phyloP scores from a whole-genome alignment of 2,329 filamentous ascomycete species.

The Ilyonectria mors-panacis region DNA sequence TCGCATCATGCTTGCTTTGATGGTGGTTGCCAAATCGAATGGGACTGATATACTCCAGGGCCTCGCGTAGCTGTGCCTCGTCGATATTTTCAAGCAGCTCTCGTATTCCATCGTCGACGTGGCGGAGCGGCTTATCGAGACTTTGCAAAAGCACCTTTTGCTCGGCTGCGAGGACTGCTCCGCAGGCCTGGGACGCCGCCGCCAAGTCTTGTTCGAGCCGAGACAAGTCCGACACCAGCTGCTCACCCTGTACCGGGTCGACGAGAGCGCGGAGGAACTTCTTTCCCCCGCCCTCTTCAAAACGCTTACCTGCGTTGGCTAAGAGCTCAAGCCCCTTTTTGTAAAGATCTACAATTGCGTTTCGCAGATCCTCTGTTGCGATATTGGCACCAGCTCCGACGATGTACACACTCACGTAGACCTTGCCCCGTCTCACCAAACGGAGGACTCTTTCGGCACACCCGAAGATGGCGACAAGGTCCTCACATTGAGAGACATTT shows the following conservation, averaged over 20 bases:
- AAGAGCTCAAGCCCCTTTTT: conserved; percentile 7
- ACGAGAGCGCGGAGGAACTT: conserved; percentile 17
- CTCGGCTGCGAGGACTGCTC: background rate
- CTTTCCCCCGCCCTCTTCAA: background rate
- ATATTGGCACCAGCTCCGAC: background rate
- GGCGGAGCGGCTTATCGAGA: conserved; percentile 8
- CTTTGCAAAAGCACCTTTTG: background rate
- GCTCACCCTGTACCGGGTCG: background rate
- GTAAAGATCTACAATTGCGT: conserved; percentile 3
- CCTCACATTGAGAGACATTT: too few relatives aligned
- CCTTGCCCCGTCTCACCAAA: too few relatives aligned
- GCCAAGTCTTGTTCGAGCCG: background rate
- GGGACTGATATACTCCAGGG: conserved; percentile 4
- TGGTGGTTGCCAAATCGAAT: conserved; percentile 17
- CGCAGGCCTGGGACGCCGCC: background rate
- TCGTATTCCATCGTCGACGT: background rate
- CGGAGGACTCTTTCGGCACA: too few relatives aligned
- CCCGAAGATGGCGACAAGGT: too few relatives aligned
- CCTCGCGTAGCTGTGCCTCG: background rate
- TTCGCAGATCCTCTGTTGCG: conserved; percentile 9
- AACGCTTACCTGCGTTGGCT: background rate
- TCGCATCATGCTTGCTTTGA: background rate
- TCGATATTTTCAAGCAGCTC: conserved; percentile 6
- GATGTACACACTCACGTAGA: too few relatives aligned
- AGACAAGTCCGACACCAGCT: background rate